phyloP scores from a whole-genome alignment of 257 asterid species.

The Eustoma russellianum region DNA sequence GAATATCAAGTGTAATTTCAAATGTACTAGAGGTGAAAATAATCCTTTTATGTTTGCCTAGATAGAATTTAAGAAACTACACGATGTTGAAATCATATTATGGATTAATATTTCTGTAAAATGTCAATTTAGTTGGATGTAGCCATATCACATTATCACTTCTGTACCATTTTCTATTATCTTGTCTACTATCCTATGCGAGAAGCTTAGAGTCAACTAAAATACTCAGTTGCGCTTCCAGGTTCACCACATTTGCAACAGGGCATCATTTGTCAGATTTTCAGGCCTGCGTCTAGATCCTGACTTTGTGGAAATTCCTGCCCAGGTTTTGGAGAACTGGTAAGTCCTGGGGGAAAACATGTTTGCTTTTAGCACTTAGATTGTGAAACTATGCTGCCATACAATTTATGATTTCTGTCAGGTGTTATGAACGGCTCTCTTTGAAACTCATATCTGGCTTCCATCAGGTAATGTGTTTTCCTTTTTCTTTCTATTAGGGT shows the following conservation, averaged over 20 bases:
- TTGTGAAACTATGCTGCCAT: constrained; percentile 5
- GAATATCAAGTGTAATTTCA: too few species aligned
- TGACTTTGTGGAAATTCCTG: constrained; percentile 93
- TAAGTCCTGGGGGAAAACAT: constrained; percentile 12
- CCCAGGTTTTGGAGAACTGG: constrained; percentile 81
- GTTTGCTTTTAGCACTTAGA: constrained; percentile 1
- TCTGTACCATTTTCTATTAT: too few species aligned
- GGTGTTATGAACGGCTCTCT: constrained; percentile 78
- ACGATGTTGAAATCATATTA: too few species aligned
- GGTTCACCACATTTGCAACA: constrained; percentile 83
- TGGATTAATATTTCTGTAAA: too few species aligned
- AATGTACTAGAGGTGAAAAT: too few species aligned
- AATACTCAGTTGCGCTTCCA: constrained; percentile 22
- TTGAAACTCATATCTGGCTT: constrained; percentile 86
- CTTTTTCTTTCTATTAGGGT: neutral
- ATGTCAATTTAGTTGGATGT: too few species aligned
- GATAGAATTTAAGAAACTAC: too few species aligned
- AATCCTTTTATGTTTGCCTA: too few species aligned
- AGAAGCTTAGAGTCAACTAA: neutral
- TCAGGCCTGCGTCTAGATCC: constrained; percentile 94
- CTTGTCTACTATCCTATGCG: too few species aligned
- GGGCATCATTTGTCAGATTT: constrained; percentile 75
- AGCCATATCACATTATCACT: too few species aligned
- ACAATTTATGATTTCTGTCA: constrained; percentile 19
- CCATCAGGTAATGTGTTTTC: constrained; percentile 51